A percentile compares a stretch with the other conserved stretches of the same genome.
phyloP scores from a whole-genome alignment of 2,329 filamentous ascomycete species.

The Paecilomyces fulvus region DNA sequence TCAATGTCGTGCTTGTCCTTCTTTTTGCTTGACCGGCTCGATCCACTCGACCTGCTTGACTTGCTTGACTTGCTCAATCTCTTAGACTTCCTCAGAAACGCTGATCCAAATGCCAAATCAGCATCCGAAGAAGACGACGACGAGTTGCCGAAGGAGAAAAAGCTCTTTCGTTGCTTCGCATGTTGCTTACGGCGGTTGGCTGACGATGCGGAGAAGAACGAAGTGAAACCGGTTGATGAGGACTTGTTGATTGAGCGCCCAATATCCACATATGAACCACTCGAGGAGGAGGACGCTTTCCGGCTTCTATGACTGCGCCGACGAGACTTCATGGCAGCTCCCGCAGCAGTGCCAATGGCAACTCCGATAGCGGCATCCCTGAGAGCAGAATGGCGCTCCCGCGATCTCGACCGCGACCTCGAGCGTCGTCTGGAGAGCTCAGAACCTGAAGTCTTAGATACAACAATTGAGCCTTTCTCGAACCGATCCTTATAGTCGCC shows the following conservation, averaged over 20 bases:
- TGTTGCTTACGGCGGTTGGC: slow-evolving; percentile 46
- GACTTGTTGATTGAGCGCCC: neutral
- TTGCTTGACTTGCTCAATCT: slow-evolving; percentile 3
- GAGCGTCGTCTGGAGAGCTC: slow-evolving; percentile 23
- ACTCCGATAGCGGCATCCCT: slow-evolving; percentile 31
- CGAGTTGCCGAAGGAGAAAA: slow-evolving; percentile 53
- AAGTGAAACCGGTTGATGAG: neutral
- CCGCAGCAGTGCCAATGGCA: slow-evolving; percentile 22
- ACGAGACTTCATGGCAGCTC: slow-evolving; percentile 7
- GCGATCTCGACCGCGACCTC: slow-evolving; percentile 37
- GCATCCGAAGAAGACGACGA: slow-evolving; percentile 61
- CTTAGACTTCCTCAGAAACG: slow-evolving; percentile 33
- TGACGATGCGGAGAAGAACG: slow-evolving; percentile 46
- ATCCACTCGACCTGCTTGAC: slow-evolving; percentile 7
- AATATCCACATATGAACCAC: slow-evolving; percentile 59
- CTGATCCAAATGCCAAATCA: slow-evolving; percentile 60
- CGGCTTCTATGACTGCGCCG: slow-evolving; percentile 10
- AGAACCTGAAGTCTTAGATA: slow-evolving; percentile 4
- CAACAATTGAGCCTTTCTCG: slow-evolving; percentile 8
- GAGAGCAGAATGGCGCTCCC: slow-evolving; percentile 16
- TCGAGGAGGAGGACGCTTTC: slow-evolving; percentile 45
- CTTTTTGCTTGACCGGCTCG: slow-evolving; percentile 26
- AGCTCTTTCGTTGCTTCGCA: slow-evolving; percentile 39
- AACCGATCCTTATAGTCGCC: slow-evolving; percentile 15
- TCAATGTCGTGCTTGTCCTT: slow-evolving; percentile 30